phyloP scores from a whole-genome alignment of 2,329 filamentous ascomycete genomes.

The Trichophyton schoenleinii region DNA sequence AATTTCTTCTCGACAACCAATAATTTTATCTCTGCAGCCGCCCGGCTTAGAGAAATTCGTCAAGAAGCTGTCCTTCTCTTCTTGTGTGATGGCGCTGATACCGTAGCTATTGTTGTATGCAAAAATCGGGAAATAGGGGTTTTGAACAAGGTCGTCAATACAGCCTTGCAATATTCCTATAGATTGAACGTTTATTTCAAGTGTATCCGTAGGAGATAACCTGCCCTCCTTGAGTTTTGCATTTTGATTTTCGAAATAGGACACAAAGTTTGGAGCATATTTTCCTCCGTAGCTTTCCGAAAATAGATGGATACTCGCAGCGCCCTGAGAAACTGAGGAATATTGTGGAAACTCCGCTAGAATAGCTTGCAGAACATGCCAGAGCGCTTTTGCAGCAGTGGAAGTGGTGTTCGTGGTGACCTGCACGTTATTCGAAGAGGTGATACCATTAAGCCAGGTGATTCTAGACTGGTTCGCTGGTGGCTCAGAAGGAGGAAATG shows the following conservation, averaged over 20 bases:
- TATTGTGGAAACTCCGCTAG: slow-evolving; percentile 45
- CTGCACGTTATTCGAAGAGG: background rate
- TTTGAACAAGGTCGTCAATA: slow-evolving; percentile 30
- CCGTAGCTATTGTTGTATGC: slow-evolving; percentile 42
- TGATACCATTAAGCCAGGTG: background rate
- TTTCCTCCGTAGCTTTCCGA: slow-evolving; percentile 37
- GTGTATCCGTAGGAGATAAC: background rate
- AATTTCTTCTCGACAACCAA: slow-evolving; percentile 29
- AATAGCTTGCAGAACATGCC: slow-evolving; percentile 38
- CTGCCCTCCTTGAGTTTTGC: background rate
- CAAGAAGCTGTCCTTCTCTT: slow-evolving; percentile 28
- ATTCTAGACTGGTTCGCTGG: background rate
- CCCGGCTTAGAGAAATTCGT: slow-evolving; percentile 25
- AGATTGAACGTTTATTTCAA: slow-evolving; percentile 25
- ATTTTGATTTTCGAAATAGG: slow-evolving; percentile 1
- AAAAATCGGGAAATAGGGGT: slow-evolving; percentile 34
- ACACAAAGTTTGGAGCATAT: slow-evolving; percentile 17
- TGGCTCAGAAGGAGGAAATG: background rate
- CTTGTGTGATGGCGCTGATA: slow-evolving; percentile 34
- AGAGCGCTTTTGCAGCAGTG: background rate
- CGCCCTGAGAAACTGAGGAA: background rate
- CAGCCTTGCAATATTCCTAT: slow-evolving; percentile 33
- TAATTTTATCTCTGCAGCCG: slow-evolving; percentile 38
- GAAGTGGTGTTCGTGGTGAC: slow-evolving; percentile 23
- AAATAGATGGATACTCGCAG: slow-evolving; percentile 16